Conservation (phyloP, 306 rosid genomes). For the Arachis stenosperma region DNA sequence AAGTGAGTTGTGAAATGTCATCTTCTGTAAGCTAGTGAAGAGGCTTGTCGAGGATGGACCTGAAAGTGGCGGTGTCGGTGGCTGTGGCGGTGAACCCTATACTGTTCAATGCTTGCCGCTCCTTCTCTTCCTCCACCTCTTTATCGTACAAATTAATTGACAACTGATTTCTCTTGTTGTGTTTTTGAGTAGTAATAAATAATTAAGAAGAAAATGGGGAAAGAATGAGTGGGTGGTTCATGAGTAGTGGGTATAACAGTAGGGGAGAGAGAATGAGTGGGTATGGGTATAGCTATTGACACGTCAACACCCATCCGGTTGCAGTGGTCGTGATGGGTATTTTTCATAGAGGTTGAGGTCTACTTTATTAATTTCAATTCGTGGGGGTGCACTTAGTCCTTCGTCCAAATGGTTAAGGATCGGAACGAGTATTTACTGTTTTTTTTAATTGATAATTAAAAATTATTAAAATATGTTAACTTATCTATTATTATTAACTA, state of each 20-base stretch:
- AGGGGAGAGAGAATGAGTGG: background rate
- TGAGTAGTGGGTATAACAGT: background rate
- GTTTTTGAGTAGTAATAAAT: background rate
- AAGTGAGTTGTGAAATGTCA: conserved; percentile 99
- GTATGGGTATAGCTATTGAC: too few relatives aligned
- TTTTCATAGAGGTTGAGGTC: too few relatives aligned
- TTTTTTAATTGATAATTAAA: too few relatives aligned
- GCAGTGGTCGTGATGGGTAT: too few relatives aligned
- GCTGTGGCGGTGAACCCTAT: conserved; percentile 46
- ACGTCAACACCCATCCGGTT: too few relatives aligned
- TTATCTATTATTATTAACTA: too few relatives aligned
- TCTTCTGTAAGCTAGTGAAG: conserved; percentile 90
- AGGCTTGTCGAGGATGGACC: conserved; percentile 89
- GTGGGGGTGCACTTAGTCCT: too few relatives aligned
- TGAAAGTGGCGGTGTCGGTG: conserved; percentile 54
- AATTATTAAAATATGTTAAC: too few relatives aligned
- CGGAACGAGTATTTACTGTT: too few relatives aligned
- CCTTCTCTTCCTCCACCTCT: background rate
- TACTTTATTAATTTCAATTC: too few relatives aligned
- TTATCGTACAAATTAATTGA: background rate
- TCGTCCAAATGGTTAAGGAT: too few relatives aligned
- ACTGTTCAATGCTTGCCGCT: conserved; percentile 65
- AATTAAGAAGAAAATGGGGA: background rate
- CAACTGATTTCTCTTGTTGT: too few relatives aligned
- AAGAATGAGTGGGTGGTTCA: conserved; percentile 14